phyloP scores from a whole-genome alignment of 495 filamentous ascomycete genomes.

The Xylaria venustula region DNA sequence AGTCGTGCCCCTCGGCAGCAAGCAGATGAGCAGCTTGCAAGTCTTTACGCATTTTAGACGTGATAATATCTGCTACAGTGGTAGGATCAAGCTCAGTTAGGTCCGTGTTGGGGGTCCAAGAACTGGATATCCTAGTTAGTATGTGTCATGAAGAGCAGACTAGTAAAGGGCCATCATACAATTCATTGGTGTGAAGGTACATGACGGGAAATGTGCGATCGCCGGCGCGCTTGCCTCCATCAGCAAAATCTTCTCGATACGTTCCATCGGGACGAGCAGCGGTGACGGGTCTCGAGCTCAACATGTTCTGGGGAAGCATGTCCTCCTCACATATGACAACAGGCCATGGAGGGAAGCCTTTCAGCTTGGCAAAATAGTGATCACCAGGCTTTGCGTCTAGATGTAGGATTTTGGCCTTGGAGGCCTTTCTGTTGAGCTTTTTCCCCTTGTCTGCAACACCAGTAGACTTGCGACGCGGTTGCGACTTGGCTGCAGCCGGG shows the following conservation, averaged over 20 bases:
- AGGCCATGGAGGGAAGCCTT: conserved; percentile 89
- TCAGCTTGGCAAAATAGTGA: conserved; percentile 81
- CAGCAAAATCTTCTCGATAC: conserved; percentile 77
- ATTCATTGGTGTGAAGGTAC: conserved; percentile 92
- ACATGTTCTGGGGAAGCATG: conserved; percentile 74
- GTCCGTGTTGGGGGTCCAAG: conserved; percentile 80
- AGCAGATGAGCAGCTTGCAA: conserved; percentile 71
- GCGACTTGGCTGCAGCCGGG: conserved; percentile 42
- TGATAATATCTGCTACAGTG: conserved; percentile 60
- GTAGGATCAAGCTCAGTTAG: conserved; percentile 70
- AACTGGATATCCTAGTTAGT: conserved; percentile 47
- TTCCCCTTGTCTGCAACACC: conserved; percentile 68
- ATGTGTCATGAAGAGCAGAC: not conserved
- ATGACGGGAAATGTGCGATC: conserved; percentile 90
- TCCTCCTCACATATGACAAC: conserved; percentile 87
- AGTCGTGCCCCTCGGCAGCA: conserved; percentile 66
- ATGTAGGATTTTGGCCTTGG: conserved; percentile 65
- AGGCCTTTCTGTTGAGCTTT: conserved; percentile 83
- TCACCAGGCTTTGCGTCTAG: conserved; percentile 81
- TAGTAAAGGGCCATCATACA: conserved; percentile 59
- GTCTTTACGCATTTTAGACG: conserved; percentile 71
- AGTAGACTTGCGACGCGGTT: conserved; percentile 63
- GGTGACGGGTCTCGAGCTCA: conserved; percentile 74
- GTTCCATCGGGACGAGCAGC: conserved; percentile 76
- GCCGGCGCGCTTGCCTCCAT: conserved; percentile 75